These are phyloP conservation scores for Hypomontagnella monticulosa DNA, from an alignment of 495 filamentous ascomycete genomes.

Conservation along the genomic window DNA sequence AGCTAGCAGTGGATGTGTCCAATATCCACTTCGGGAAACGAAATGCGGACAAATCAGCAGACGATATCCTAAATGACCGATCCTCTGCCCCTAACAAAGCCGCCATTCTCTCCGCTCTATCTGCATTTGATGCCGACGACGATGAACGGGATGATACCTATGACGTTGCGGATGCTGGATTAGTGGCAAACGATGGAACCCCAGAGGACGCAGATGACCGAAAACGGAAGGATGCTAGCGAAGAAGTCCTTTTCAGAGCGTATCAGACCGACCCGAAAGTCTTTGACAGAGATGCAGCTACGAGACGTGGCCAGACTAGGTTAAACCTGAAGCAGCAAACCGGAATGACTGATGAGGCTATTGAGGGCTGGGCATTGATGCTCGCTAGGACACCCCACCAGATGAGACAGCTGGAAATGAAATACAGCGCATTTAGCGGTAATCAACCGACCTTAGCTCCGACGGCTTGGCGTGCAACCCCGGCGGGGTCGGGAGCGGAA, in stretches of 20 bases:
- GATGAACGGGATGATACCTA: slow-evolving; percentile 99
- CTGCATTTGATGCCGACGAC: slow-evolving; percentile 91
- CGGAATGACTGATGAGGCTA: slow-evolving; percentile 90
- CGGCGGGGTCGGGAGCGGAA: slow-evolving; percentile 56
- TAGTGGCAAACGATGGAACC: slow-evolving; percentile 71
- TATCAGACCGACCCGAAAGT: slow-evolving; percentile 69
- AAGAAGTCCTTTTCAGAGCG: slow-evolving; percentile 71
- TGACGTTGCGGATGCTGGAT: slow-evolving; percentile 89
- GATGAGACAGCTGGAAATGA: slow-evolving; percentile 70
- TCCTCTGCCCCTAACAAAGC: slow-evolving; percentile 76
- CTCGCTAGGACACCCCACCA: slow-evolving; percentile 73
- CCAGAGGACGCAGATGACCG: slow-evolving; percentile 51
- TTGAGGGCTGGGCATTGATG: slow-evolving; percentile 96
- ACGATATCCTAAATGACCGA: slow-evolving; percentile 60
- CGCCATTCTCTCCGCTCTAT: slow-evolving; percentile 89
- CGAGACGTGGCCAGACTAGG: slow-evolving; percentile 70
- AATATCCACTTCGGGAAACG: slow-evolving; percentile 81
- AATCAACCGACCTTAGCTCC: slow-evolving; percentile 67
- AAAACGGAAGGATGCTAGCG: slow-evolving; percentile 54
- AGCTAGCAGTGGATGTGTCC: slow-evolving; percentile 68
- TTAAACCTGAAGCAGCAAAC: slow-evolving; percentile 75
- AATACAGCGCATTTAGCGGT: slow-evolving; percentile 67
- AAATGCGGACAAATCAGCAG: slow-evolving; percentile 69
- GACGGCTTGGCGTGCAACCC: slow-evolving; percentile 68
- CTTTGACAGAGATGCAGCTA: slow-evolving; percentile 75